Base-by-base conservation (phyloP, 2,329 filamentous ascomycete genomes). In the Lecanicillium sp. region DNA sequence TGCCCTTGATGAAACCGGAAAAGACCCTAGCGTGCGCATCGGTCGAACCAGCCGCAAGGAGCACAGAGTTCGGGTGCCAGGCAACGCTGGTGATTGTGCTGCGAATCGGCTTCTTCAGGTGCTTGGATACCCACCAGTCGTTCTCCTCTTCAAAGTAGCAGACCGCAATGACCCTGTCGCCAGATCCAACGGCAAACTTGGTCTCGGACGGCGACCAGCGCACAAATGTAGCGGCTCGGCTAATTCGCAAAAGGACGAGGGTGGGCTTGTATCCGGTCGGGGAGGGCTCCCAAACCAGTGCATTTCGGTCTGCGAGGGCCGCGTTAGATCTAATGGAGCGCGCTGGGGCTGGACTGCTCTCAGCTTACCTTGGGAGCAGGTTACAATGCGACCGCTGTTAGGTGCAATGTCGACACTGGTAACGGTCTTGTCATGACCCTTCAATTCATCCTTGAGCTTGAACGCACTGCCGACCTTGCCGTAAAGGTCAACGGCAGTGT, bases 111-210 rank as follows among this genome's bases (percentile, higher is more conserved):
- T 96, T 98, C 78, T 96, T 96, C 57, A 98, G 68, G 65, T 98
- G 92, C 73, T 98, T 98, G 28, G 89, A 95, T 30, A 98, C 90
- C 92, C 92, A 98, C 92, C 92, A 98, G 70, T 98, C 89, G 64
- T 98, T 95, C 64, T 98, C 92, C 60, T 95, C 86, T 58, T 98
- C 92, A 53, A 98, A 98, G 70, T 96, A 96, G 73, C 92, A 98
- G 51, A 96, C 77, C 29, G 92, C 88, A 54, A 98, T 95, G 48
- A 95, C 84, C 47, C 92, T 82, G 51, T 95, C 92, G 45, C 92
- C 92, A 19, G 89, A 95, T 44, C 92, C 92, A 18, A 96, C 92
- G 38, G 92, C 92, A 60, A 98, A 98, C 65, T 98, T 98, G 59
- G 81, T 84, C 71, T 98, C 92, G 16, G 85, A 90, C 3, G 92